phyloP scores from a whole-genome alignment of 2,329 filamentous ascomycete genomes.

The Acephala macrosclerotiorum region DNA sequence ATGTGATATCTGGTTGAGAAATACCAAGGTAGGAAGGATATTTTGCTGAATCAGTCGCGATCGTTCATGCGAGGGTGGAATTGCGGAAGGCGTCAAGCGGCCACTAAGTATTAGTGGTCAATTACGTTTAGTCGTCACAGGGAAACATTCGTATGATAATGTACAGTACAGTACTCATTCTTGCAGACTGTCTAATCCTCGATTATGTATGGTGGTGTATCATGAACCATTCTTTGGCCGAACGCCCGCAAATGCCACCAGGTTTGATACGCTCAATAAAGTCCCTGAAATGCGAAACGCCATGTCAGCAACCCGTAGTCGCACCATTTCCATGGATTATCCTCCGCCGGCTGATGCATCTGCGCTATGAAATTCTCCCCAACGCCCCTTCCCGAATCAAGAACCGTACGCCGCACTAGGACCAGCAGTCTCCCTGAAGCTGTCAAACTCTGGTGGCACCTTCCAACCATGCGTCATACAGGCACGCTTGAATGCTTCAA shows the following conservation, averaged over 20 bases:
- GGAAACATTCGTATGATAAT: too few relatives aligned
- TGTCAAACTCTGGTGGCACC: slow-evolving; percentile 56
- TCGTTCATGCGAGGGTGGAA: too few relatives aligned
- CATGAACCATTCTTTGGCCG: slow-evolving; percentile 1
- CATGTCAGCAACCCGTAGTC: neutral
- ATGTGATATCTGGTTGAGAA: too few relatives aligned
- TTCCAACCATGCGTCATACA: slow-evolving; percentile 76
- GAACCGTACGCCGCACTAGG: neutral
- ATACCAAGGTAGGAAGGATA: too few relatives aligned
- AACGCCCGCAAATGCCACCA: slow-evolving; percentile 3
- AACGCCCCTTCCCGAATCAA: slow-evolving; percentile 1
- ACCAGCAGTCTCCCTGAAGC: neutral
- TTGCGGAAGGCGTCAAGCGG: too few relatives aligned
- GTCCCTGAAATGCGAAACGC: neutral
- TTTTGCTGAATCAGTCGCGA: too few relatives aligned
- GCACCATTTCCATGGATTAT: neutral
- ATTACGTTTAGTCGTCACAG: too few relatives aligned
- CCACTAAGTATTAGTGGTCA: too few relatives aligned
- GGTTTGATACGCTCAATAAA: neutral
- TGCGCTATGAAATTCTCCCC: neutral
- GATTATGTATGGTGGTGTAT: neutral
- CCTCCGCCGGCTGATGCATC: neutral
- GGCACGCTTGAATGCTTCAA: slow-evolving; percentile 75
- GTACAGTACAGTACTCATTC: neutral
- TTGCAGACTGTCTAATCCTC: slow-evolving; percentile 2